Evolutionary conservation across 805 yeast genomes (phyloP).

Genomic region (Priceomyces medius): DNA sequence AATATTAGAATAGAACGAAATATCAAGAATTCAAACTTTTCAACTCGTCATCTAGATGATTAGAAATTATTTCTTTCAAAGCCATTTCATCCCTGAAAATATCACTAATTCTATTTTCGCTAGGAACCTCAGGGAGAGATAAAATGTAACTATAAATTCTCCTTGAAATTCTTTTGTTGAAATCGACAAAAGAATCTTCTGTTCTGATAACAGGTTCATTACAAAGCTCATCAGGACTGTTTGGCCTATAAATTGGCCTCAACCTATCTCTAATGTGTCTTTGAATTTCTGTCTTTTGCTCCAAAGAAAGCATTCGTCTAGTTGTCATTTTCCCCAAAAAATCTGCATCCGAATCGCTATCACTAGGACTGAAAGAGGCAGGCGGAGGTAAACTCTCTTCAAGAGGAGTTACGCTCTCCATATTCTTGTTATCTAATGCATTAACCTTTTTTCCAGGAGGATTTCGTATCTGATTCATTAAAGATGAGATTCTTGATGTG

Average conservation of each 20-base stretch:
- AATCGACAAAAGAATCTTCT: slow-evolving; percentile 49
- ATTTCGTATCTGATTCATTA: slow-evolving; percentile 22
- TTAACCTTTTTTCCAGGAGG: slow-evolving; percentile 1
- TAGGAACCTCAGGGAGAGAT: slow-evolving; percentile 10
- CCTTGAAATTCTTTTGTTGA: slow-evolving; percentile 65
- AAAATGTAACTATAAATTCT: slow-evolving; percentile 46
- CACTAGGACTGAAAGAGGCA: slow-evolving; percentile 3
- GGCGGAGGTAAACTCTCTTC: neutral
- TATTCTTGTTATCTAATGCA: neutral
- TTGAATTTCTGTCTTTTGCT: slow-evolving; percentile 59
- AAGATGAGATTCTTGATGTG: slow-evolving; percentile 16
- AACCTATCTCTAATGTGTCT: slow-evolving; percentile 52
- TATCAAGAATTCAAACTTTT: slow-evolving; percentile 5
- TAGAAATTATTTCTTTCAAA: slow-evolving; percentile 23
- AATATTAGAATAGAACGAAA: too few species aligned
- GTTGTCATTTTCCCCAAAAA: neutral
- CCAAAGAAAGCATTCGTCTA: slow-evolving; percentile 22
- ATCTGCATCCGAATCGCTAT: neutral
- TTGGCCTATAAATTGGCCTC: slow-evolving; percentile 45
- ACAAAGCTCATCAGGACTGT: slow-evolving; percentile 10
- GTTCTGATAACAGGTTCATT: slow-evolving; percentile 27
- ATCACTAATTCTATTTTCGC: slow-evolving; percentile 10
- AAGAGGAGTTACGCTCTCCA: neutral
- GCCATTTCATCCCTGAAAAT: slow-evolving; percentile 18
- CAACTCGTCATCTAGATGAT: slow-evolving; percentile 22